These are phyloP conservation scores for Leishmania major DNA, from an alignment of 208 protist genomes.

Conservation along the genomic window DNA sequence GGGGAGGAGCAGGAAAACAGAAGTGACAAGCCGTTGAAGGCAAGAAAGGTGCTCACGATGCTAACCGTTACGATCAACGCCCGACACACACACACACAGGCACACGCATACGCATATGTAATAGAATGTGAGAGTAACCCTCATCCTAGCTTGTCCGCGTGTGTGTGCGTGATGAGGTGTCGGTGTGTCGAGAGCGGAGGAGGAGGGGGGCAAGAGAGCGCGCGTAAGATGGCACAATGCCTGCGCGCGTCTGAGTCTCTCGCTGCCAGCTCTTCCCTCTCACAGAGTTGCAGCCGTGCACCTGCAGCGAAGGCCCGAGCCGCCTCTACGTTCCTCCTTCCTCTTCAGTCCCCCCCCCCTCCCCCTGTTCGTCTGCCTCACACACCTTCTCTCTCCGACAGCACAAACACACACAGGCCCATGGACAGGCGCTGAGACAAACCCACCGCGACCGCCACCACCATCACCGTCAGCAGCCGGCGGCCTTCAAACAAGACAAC, in stretches of 20 bases:
- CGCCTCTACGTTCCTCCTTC: neutral
- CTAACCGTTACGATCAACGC: neutral
- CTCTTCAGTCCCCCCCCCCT: neutral
- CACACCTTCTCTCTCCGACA: too few species aligned
- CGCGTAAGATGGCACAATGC: neutral
- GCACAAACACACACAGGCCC: too few species aligned
- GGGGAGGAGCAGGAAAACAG: neutral
- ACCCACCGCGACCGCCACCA: too few species aligned
- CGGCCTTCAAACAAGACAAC: too few species aligned
- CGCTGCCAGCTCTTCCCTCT: neutral
- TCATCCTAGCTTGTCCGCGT: neutral
- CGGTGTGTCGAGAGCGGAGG: neutral
- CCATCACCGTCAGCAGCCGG: too few species aligned
- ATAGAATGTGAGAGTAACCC: neutral
- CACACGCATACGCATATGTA: neutral
- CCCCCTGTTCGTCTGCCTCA: too few species aligned
- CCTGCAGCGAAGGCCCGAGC: neutral
- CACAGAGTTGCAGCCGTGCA: neutral
- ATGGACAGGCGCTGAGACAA: too few species aligned
- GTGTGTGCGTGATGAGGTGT: neutral
- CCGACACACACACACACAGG: slow-evolving; percentile 10
- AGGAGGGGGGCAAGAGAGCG: neutral
- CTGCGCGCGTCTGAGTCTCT: neutral
- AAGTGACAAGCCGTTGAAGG: neutral
- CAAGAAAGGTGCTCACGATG: neutral